Conservation (phyloP, 2,329 filamentous ascomycete genomes). For the Colletotrichum abscissum region DNA sequence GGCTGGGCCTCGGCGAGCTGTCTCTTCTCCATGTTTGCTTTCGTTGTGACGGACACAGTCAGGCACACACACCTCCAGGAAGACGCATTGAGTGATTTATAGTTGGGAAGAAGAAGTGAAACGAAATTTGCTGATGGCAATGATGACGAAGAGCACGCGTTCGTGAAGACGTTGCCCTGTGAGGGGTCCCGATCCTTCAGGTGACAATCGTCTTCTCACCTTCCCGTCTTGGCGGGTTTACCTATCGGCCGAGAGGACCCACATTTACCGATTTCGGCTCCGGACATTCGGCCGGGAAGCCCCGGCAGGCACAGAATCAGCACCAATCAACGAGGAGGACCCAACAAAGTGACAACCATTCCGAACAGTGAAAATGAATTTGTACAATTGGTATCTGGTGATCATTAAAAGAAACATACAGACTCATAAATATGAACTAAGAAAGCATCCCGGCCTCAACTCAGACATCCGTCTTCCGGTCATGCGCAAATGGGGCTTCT, state of each 20-base stretch:
- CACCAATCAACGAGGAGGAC: no score
- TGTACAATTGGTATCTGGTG: not conserved
- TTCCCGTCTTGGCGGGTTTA: not conserved
- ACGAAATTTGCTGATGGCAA: not conserved
- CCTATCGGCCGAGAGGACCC: not conserved
- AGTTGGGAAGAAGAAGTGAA: no score
- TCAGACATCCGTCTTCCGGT: slow-evolving; percentile 30
- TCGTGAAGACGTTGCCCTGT: not conserved
- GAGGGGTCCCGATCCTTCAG: slow-evolving; percentile 9
- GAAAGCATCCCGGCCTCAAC: not conserved
- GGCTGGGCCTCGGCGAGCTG: not conserved
- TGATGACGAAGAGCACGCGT: not conserved
- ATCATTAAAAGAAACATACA: not conserved
- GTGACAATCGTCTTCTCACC: not conserved
- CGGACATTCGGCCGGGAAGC: not conserved
- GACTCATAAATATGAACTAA: not conserved
- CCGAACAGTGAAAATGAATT: not conserved
- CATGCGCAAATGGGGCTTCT: slow-evolving; percentile 10
- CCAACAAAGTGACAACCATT: not conserved
- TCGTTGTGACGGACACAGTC: not conserved
- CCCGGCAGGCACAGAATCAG: not conserved
- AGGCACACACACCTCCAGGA: not conserved
- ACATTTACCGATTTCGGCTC: not conserved
- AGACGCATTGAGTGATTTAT: not conserved
- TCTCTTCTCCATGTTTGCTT: slow-evolving; percentile 16